These are phyloP conservation scores for Pseudomassariella vexata DNA, from an alignment of 2,329 filamentous ascomycete species.

Conservation along the genomic window DNA sequence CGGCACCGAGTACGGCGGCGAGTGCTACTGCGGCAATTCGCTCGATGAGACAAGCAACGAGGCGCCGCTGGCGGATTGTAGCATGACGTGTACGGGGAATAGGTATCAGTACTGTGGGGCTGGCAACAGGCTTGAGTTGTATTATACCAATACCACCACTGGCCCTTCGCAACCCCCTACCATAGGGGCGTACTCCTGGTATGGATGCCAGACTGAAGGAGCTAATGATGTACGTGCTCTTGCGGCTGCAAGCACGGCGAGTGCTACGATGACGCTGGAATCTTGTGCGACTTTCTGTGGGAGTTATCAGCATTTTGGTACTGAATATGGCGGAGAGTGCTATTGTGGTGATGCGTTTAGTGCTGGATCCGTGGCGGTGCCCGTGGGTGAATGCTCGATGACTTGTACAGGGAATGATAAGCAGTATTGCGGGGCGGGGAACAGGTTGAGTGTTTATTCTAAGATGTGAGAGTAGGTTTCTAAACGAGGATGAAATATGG, in stretches of 20 bases:
- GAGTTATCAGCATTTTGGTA: constrained; percentile 26
- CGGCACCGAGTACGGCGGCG: constrained; percentile 8
- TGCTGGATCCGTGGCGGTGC: constrained; percentile 12
- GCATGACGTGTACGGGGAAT: constrained; percentile 23
- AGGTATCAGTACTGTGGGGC: constrained; percentile 20
- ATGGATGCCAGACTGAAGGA: constrained; percentile 33
- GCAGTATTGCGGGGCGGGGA: constrained; percentile 24
- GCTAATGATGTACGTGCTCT: constrained; percentile 25
- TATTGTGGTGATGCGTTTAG: constrained; percentile 29
- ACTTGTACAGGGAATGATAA: constrained; percentile 6
- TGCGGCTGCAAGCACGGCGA: constrained; percentile 12
- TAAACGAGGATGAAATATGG: too few species aligned
- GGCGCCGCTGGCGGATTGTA: constrained; percentile 15
- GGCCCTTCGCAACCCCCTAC: constrained; percentile 6
- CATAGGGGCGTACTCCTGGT: constrained; percentile 18
- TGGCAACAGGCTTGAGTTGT: constrained; percentile 17
- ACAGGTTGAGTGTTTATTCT: constrained; percentile 26
- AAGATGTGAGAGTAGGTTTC: too few species aligned
- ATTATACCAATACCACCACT: constrained; percentile 10
- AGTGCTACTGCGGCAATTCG: constrained; percentile 9
- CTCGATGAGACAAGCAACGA: constrained; percentile 11
- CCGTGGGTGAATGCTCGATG: constrained; percentile 2
- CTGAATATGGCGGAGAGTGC: constrained; percentile 28
- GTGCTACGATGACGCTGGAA: constrained; percentile 27
- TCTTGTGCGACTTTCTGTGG: constrained; percentile 23